A percentile compares a stretch with the other conserved stretches of the same genome.
These are phyloP conservation scores for Linum trigynum DNA, from an alignment of 345 rosid genomes.

Conservation along the genomic window DNA sequence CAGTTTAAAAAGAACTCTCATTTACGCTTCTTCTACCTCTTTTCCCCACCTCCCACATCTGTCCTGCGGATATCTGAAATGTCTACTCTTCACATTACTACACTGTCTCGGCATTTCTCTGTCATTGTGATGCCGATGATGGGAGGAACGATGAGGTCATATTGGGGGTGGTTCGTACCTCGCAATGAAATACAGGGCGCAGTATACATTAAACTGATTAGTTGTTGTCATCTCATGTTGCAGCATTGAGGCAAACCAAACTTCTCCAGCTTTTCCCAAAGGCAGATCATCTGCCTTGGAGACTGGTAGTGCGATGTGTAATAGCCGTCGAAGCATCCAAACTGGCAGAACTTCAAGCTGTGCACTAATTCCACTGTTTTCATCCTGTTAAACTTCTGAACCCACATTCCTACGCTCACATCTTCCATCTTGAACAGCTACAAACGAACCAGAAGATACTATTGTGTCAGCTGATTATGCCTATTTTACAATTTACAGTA, in stretches of 20 bases:
- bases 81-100: too few relatives aligned
- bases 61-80: background rate
- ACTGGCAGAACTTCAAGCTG: conserved; percentile 82
- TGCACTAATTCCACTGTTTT: conserved; percentile 69
- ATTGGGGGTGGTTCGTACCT: too few relatives aligned
- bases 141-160: too few relatives aligned
- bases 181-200: too few relatives aligned
- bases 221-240: conserved; percentile 53
- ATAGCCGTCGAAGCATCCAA: conserved; percentile 80
- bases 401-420: conserved; percentile 99
- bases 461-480: background rate
- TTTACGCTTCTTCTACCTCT: too few relatives aligned
- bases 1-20: too few relatives aligned
- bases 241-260: conserved; percentile 63
- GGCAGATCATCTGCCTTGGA: conserved; percentile 87
- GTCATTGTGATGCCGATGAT: too few relatives aligned
- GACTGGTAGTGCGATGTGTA: conserved; percentile 93
- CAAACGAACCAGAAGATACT: background rate
- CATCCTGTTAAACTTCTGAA: conserved; percentile 72
- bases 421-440: conserved; percentile 99
- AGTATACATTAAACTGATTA: too few relatives aligned
- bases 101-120: too few relatives aligned
- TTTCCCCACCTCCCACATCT: background rate
- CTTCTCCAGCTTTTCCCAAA: conserved; percentile 67
- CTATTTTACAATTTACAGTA: conserved; percentile 2